These are phyloP conservation scores for Venturia aucupariae DNA, from an alignment of 2,329 filamentous ascomycete species.

Conservation along the genomic window DNA sequence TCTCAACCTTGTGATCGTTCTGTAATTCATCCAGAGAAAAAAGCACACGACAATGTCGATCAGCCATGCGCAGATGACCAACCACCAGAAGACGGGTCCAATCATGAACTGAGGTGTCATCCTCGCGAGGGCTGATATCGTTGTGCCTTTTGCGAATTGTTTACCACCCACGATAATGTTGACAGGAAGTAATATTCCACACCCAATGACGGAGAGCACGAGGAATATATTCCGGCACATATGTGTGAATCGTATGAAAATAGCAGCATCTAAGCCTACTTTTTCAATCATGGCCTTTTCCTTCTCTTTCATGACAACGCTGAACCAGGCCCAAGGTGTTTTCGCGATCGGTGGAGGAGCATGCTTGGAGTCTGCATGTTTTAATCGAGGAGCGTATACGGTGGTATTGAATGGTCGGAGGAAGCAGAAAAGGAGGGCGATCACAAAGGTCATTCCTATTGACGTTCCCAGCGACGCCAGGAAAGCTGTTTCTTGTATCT, in stretches of 20 bases:
- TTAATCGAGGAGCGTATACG: slow-evolving; percentile 89
- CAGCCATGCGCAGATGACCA: slow-evolving; percentile 49
- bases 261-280: slow-evolving; percentile 80
- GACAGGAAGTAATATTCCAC: slow-evolving; percentile 70
- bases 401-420: slow-evolving; percentile 84
- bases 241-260: slow-evolving; percentile 79
- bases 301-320: slow-evolving; percentile 65
- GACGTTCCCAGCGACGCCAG: slow-evolving; percentile 74
- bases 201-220: slow-evolving; percentile 60
- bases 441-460: slow-evolving; percentile 60
- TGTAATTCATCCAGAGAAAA: slow-evolving; percentile 89
- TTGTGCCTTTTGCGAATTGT: slow-evolving; percentile 23
- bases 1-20: slow-evolving; percentile 59
- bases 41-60: slow-evolving; percentile 67
- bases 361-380: slow-evolving; percentile 85
- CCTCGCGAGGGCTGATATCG: slow-evolving; percentile 38
- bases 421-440: slow-evolving; percentile 76
- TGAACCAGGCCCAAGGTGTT: slow-evolving; percentile 80
- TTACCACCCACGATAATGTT: slow-evolving; percentile 46
- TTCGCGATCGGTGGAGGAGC: slow-evolving; percentile 78
- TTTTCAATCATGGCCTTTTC: slow-evolving; percentile 71
- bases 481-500: slow-evolving; percentile 55
- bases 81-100: slow-evolving; percentile 46
- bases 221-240: slow-evolving; percentile 93
- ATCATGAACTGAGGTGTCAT: slow-evolving; percentile 49